Evolutionary conservation across 2,329 filamentous ascomycete genomes (phyloP).

Genomic region (Periconia macrospinosa): DNA sequence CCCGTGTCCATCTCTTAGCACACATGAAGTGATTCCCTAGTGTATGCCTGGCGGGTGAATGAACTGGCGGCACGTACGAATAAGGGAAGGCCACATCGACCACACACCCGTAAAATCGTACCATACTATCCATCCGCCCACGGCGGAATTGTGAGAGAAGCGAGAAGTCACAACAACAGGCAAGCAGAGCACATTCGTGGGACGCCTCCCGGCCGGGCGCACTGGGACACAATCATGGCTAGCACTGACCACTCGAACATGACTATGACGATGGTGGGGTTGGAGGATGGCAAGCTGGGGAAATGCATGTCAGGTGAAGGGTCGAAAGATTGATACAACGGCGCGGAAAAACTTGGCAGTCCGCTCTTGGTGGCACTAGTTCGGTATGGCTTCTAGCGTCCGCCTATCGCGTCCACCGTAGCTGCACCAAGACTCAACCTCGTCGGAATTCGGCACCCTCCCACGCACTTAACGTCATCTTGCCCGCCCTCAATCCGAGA

Average conservation of each 20-base stretch:
- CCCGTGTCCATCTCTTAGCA: not conserved
- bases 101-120: not conserved
- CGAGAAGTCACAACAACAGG: too few species aligned
- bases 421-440: not conserved
- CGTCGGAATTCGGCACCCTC: slow-evolving; percentile 2
- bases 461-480: not conserved
- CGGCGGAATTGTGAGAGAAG: too few species aligned
- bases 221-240: not conserved
- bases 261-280: slow-evolving; percentile 17
- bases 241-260: slow-evolving; percentile 5
- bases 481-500: not conserved
- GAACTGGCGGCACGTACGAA: not conserved
- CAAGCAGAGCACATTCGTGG: too few species aligned
- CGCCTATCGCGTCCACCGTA: not conserved
- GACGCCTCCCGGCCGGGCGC: not conserved
- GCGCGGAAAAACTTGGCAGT: slow-evolving; percentile 24
- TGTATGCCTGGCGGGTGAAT: not conserved
- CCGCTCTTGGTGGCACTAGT: slow-evolving; percentile 21
- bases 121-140: too few species aligned
- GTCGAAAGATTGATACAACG: slow-evolving; percentile 8
- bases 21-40: not conserved
- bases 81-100: not conserved
- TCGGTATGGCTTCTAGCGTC: not conserved
- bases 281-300: not conserved
- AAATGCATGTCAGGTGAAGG: slow-evolving; percentile 12